Base-by-base conservation (phyloP, 2,329 filamentous ascomycete genomes). In the Cladosporium cucumerinum region DNA sequence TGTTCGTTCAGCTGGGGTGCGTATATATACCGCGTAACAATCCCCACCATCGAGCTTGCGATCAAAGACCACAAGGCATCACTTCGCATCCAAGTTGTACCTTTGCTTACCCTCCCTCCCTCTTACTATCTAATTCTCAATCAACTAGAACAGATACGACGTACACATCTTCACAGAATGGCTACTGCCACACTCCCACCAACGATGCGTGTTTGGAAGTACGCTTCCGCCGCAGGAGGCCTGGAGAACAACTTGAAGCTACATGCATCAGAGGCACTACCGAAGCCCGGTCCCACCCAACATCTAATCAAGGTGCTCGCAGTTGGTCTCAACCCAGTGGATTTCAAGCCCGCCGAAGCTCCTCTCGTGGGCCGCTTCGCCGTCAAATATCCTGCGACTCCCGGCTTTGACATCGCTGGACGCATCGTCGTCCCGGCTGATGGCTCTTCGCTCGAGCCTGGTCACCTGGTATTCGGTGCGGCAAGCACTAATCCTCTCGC, bases 281-380 rank as follows among this genome's bases (percentile, higher is more conserved):
- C 79, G 6, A 67, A 71, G 18, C 28, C 58, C 7, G 14, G 30
- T 34, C 30, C 58, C 4, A 76, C 74, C 54, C 79, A 86, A 66
- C 72, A 88, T 52, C 80, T 89, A 16, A 77, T 89, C 57, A 77
- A 83, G 67, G 83, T 89, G 8, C 75, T 83, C 65, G 77, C 80
- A 64, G 79, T 81, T 28, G 77, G 82, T 26, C 72, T 89, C 68
- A 90, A 89, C 72, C 71, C 70, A 0, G 84, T 84, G 30, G 88
- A 90, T 79, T 85, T 87, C 80, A 90, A 90, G 74, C 68, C 85
- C 1, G 79, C 84, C 11, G 86, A 89, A 61, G 75, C 82, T 30
- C 74, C 81, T 0, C 25, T 81, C 2, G 63, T 84, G 21, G 59
- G 59, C 8, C 48, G 59, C 16, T 43, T 61, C 49, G 25, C 36